Conservation (phyloP, 1,139 yeast species). For the Pichia sp. region DNA sequence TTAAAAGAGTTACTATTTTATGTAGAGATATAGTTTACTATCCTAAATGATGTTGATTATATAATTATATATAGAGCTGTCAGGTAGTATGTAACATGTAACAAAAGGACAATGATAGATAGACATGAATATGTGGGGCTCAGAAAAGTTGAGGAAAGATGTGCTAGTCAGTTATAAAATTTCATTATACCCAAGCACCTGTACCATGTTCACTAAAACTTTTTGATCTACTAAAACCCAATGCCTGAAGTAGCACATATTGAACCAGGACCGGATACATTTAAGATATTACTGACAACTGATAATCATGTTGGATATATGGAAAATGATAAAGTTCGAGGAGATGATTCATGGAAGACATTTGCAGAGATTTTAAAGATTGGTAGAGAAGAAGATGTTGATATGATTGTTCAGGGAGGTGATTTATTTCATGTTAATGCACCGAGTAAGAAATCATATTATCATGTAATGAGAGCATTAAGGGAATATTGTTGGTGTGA, state of each 20-base stretch:
- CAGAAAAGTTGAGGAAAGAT: too few species aligned
- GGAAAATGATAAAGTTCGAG: constrained; percentile 84
- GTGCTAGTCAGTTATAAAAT: too few species aligned
- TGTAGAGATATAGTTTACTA: constrained; percentile 46
- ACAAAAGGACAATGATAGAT: too few species aligned
- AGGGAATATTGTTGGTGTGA: constrained; percentile 77
- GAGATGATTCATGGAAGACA: constrained; percentile 83
- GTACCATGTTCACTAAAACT: too few species aligned
- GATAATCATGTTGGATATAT: constrained; percentile 95
- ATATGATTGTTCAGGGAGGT: constrained; percentile 87
- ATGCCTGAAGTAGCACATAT: constrained; percentile 38
- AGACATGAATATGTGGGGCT: too few species aligned
- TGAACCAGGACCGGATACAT: constrained; percentile 47
- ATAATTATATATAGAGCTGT: too few species aligned
- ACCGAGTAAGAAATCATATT: constrained; percentile 81
- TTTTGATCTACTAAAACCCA: too few species aligned
- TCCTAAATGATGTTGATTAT: constrained; percentile 12
- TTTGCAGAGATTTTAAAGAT: constrained; percentile 74
- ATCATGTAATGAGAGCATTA: constrained; percentile 70
- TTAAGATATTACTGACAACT: constrained; percentile 75
- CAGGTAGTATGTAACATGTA: too few species aligned
- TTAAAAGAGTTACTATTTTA: constrained; percentile 44
- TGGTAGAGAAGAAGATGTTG: constrained; percentile 72
- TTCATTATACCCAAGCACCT: too few species aligned
- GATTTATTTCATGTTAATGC: constrained; percentile 87